Percentiles rank a stretch among this genome's conserved stretches.
Evolutionary conservation across 768 basidiomycete genomes (phyloP).

Genomic region (Porphyrellus cyaneotinctus): DNA sequence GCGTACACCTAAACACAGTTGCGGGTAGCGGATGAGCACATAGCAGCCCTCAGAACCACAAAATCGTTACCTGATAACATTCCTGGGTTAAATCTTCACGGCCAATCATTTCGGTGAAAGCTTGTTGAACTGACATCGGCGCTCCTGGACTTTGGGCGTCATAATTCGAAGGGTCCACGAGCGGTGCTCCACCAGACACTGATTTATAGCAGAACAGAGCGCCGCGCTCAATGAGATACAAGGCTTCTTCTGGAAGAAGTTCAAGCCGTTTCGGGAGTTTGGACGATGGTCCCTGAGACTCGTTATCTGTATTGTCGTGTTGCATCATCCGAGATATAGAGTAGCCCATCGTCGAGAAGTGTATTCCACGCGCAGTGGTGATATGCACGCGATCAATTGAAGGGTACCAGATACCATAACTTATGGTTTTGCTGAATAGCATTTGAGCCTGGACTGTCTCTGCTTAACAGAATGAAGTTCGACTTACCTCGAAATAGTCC

Average conservation of each 20-base stretch:
- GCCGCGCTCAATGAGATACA: constrained; percentile 92
- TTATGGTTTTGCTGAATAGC: constrained; percentile 61
- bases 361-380: constrained; percentile 72
- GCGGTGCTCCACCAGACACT: constrained; percentile 25
- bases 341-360: constrained; percentile 79
- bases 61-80: constrained; percentile 68
- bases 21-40: background rate
- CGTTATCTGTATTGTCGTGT: constrained; percentile 28
- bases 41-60: constrained; percentile 5
- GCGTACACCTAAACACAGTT: constrained; percentile 70
- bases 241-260: constrained; percentile 89
- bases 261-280: constrained; percentile 68
- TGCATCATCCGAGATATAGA: constrained; percentile 51
- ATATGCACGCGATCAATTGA: constrained; percentile 60
- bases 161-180: constrained; percentile 8
- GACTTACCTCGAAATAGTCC: constrained; percentile 71
- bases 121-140: constrained; percentile 91
- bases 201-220: constrained; percentile 81
- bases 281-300: constrained; percentile 1
- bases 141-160: constrained; percentile 48
- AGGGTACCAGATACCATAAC: constrained; percentile 80
- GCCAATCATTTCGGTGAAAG: constrained; percentile 82
- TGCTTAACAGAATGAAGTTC: background rate
- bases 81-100: constrained; percentile 74
- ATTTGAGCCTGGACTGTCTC: background rate